phyloP scores from a whole-genome alignment of 176 grass and related monocot genomes.

The Areca catechu region DNA sequence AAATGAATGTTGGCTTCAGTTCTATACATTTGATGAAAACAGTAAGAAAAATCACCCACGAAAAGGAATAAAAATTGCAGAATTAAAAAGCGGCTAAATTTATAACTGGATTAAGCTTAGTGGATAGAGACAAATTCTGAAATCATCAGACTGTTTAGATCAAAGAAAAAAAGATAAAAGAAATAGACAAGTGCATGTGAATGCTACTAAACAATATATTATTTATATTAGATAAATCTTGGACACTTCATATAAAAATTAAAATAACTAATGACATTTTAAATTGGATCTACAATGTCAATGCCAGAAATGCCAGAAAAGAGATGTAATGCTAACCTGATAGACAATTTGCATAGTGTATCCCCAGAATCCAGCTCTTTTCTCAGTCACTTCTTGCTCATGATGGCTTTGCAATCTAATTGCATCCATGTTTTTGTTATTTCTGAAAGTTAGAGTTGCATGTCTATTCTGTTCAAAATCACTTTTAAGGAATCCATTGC shows the following conservation, averaged over 20 bases:
- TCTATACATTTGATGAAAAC: constrained; percentile 5
- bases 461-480: constrained; percentile 34
- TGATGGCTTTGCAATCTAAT: constrained; percentile 25
- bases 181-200: too few relatives aligned
- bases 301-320: background rate
- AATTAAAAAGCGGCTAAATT: background rate
- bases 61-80: background rate
- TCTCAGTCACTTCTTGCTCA: constrained; percentile 40
- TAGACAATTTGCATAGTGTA: constrained; percentile 55
- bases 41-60: background rate
- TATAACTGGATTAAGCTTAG: background rate
- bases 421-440: constrained; percentile 17
- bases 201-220: too few relatives aligned
- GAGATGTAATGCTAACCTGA: constrained; percentile 33
- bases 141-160: too few relatives aligned
- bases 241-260: too few relatives aligned
- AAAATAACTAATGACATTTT: too few relatives aligned
- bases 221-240: too few relatives aligned
- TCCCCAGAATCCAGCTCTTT: constrained; percentile 57
- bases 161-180: too few relatives aligned
- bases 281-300: too few relatives aligned
- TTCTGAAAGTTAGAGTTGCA: constrained; percentile 22
- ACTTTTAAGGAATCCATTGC: constrained; percentile 28
- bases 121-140: too few relatives aligned
- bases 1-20: constrained; percentile 9